Evolutionary conservation across 768 basidiomycete genomes (phyloP).

Genomic region (Asterophora lycoperdoides): DNA sequence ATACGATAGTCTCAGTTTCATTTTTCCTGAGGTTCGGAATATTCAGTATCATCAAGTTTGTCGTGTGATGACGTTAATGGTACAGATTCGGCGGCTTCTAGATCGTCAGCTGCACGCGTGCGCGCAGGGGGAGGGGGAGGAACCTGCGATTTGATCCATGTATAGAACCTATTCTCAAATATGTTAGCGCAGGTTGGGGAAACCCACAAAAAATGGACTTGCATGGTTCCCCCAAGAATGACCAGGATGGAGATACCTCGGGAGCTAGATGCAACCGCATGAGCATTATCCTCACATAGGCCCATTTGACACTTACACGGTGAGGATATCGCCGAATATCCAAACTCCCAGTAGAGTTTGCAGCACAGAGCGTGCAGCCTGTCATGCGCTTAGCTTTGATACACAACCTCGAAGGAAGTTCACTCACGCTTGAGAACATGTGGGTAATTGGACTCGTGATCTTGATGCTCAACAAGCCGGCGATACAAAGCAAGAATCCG

Average conservation of each 20-base stretch:
- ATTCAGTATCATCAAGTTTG: slow-evolving; percentile 19
- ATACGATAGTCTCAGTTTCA: neutral
- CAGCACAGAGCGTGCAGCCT: slow-evolving; percentile 80
- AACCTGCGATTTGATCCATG: slow-evolving; percentile 38
- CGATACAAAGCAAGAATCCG: slow-evolving; percentile 77
- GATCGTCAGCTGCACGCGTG: slow-evolving; percentile 29
- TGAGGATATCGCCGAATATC: slow-evolving; percentile 72
- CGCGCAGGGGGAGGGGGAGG: slow-evolving; percentile 22
- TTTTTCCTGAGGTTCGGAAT: slow-evolving; percentile 7
- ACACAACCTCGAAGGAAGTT: slow-evolving; percentile 5
- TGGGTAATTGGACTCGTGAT: slow-evolving; percentile 81
- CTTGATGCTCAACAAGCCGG: slow-evolving; percentile 76
- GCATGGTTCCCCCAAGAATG: slow-evolving; percentile 69
- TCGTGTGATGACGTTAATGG: slow-evolving; percentile 4
- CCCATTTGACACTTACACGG: slow-evolving; percentile 45
- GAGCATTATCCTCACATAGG: neutral
- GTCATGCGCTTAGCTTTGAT: slow-evolving; percentile 12
- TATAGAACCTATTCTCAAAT: slow-evolving; percentile 42
- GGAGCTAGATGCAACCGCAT: slow-evolving; percentile 38
- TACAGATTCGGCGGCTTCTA: slow-evolving; percentile 30
- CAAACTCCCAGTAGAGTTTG: slow-evolving; percentile 79
- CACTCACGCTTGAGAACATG: slow-evolving; percentile 76
- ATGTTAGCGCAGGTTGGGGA: neutral
- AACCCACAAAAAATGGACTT: slow-evolving; percentile 17
- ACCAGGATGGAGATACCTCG: slow-evolving; percentile 60